Evolutionary conservation across 306 rosid species (phyloP).

Genomic region (Medicago truncatula): MtrunA17r5.0-ANR NC_053049.1:477001-477500

Average conservation of each 20-base stretch:
- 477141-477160: constrained; percentile 18
- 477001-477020: constrained; percentile 75
- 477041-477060: constrained; percentile 71
- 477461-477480: constrained; percentile 76
- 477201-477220: constrained; percentile 14
- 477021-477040: constrained; percentile 75
- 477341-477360: constrained; percentile 76
- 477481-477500: constrained; percentile 76
- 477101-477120: constrained; percentile 13
- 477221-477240: constrained; percentile 35
- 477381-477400: constrained; percentile 59
- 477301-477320: constrained; percentile 76
- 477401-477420: constrained; percentile 29
- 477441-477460: constrained; percentile 3
- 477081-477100: not conserved
- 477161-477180: not conserved
- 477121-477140: constrained; percentile 3
- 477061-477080: constrained; percentile 22
- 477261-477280: constrained; percentile 70
- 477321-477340: constrained; percentile 68
- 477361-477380: constrained; percentile 72
- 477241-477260: constrained; percentile 88
- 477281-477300: constrained; percentile 78
- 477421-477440: constrained; percentile 22
- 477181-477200: not conserved